phyloP scores from a whole-genome alignment of 768 basidiomycete genomes.

The Kwoniella mangroviensis region DNA sequence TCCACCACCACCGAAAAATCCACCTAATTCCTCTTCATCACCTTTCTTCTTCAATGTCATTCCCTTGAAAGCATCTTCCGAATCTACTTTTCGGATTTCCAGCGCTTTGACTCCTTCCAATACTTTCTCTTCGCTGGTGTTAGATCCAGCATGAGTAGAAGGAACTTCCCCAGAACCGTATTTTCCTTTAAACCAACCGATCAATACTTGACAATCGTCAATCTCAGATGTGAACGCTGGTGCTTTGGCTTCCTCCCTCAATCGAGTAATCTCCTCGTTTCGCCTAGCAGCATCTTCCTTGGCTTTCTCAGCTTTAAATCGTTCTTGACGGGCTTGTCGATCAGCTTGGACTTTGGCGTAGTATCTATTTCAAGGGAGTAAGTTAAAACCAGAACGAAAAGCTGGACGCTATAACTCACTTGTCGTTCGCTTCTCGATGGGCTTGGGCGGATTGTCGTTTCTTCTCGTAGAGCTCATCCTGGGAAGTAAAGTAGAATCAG shows the following conservation, averaged over 20 bases:
- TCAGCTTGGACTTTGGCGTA: slow-evolving; percentile 58
- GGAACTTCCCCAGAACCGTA: slow-evolving; percentile 53
- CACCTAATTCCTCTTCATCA: slow-evolving; percentile 73
- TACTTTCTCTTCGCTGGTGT: slow-evolving; percentile 25
- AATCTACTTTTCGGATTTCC: slow-evolving; percentile 82
- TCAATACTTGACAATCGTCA: slow-evolving; percentile 75
- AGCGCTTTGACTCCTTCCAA: slow-evolving; percentile 64
- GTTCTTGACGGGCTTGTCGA: slow-evolving; percentile 81
- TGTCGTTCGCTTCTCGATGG: slow-evolving; percentile 82
- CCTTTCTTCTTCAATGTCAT: slow-evolving; percentile 91
- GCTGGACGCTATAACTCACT: slow-evolving; percentile 59
- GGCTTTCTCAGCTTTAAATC: slow-evolving; percentile 77
- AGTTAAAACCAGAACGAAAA: no score
- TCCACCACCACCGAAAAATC: slow-evolving; percentile 60
- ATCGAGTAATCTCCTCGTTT: slow-evolving; percentile 74
- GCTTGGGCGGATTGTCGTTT: slow-evolving; percentile 74
- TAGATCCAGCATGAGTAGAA: slow-evolving; percentile 42
- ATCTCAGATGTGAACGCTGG: slow-evolving; percentile 93
- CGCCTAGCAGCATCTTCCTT: slow-evolving; percentile 73
- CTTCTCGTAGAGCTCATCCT: slow-evolving; percentile 72
- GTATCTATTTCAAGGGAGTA: slow-evolving; percentile 33
- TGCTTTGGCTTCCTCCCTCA: slow-evolving; percentile 85
- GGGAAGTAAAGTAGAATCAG: slow-evolving; percentile 54
- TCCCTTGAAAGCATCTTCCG: slow-evolving; percentile 64
- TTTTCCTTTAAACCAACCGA: slow-evolving; percentile 57